phyloP scores from a whole-genome alignment of 345 rosid genomes.

The Citrus reticulata region DNA sequence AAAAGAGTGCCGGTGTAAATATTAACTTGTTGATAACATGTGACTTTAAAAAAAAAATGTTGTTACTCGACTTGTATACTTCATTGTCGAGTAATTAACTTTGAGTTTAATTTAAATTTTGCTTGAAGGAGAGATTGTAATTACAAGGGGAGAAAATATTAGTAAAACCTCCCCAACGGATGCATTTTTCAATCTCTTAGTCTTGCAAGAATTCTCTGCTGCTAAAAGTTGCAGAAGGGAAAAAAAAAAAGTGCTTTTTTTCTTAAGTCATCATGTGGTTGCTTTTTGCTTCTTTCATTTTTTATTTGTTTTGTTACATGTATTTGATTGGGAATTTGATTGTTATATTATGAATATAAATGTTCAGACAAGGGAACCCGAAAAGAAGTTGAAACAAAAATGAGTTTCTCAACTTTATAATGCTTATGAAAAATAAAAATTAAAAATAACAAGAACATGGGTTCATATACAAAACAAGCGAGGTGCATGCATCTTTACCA shows the following conservation, averaged over 20 bases:
- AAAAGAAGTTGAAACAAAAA: background rate
- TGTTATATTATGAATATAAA: no score
- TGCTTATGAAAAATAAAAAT: background rate
- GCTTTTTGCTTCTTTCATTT: background rate
- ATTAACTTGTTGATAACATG: background rate
- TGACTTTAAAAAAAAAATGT: background rate
- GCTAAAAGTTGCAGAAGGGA: background rate
- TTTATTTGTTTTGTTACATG: background rate
- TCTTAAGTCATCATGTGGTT: background rate
- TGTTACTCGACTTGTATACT: background rate
- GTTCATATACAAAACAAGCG: background rate
- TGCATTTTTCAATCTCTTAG: background rate
- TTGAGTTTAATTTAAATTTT: background rate
- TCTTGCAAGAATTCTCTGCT: background rate
- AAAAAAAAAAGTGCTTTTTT: background rate
- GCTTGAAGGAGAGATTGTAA: background rate
- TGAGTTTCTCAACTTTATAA: background rate
- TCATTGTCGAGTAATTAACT: background rate
- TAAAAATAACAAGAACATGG: background rate
- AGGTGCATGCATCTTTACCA: background rate
- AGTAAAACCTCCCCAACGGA: background rate
- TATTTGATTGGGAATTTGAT: background rate
- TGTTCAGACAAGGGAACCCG: background rate
- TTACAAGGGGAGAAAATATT: conserved; percentile 3
- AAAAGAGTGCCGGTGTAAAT: conserved; percentile 27